Conservation (phyloP, 2,329 filamentous ascomycete genomes). For the Berkeleyomyces basicola region DNA sequence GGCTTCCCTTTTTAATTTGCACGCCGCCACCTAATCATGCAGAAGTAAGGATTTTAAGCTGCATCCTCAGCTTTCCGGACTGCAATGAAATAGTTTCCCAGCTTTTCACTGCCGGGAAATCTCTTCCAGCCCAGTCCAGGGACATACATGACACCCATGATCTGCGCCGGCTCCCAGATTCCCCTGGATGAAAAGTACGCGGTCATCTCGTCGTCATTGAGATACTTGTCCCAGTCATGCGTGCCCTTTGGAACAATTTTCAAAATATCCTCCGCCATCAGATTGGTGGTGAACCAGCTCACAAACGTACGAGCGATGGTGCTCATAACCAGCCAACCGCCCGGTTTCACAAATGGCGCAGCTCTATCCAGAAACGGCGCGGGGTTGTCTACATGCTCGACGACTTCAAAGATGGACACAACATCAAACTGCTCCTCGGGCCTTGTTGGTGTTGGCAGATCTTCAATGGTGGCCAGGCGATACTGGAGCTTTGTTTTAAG, state of each 20-base stretch:
- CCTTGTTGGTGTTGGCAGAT: slow-evolving; percentile 30
- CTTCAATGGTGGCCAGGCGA: slow-evolving; percentile 60
- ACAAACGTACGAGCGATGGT: slow-evolving; percentile 83
- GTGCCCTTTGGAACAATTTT: slow-evolving; percentile 82
- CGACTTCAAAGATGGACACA: slow-evolving; percentile 80
- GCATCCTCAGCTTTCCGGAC: slow-evolving; percentile 34
- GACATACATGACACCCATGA: slow-evolving; percentile 77
- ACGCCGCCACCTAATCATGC: neutral
- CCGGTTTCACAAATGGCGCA: slow-evolving; percentile 63
- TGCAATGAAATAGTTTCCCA: slow-evolving; percentile 94
- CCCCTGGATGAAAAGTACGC: slow-evolving; percentile 33
- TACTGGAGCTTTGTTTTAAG: slow-evolving; percentile 53
- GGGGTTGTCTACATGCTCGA: slow-evolving; percentile 76
- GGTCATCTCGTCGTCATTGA: slow-evolving; percentile 67
- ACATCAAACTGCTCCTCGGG: slow-evolving; percentile 48
- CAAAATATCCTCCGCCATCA: slow-evolving; percentile 76
- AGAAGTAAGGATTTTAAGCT: neutral
- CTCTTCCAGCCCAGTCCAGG: slow-evolving; percentile 82
- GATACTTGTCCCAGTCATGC: slow-evolving; percentile 92
- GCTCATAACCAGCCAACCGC: slow-evolving; percentile 82
- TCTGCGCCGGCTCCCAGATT: slow-evolving; percentile 42
- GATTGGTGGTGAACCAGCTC: slow-evolving; percentile 82
- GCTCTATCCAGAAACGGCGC: slow-evolving; percentile 56
- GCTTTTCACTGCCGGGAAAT: slow-evolving; percentile 61
- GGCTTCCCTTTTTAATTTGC: neutral